phyloP scores from a whole-genome alignment of 768 basidiomycete species.

The Boletus sp. region DNA sequence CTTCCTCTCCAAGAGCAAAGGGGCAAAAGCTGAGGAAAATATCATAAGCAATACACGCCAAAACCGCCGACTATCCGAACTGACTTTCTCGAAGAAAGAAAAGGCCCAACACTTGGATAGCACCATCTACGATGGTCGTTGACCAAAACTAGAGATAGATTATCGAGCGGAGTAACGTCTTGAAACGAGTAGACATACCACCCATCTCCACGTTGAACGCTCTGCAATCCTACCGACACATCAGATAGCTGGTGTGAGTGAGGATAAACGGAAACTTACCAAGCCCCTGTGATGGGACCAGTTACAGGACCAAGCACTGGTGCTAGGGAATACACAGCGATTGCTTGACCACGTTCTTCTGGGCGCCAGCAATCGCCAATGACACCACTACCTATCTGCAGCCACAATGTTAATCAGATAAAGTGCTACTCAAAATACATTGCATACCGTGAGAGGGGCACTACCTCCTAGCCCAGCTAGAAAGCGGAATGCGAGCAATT shows the following conservation, averaged over 20 bases:
- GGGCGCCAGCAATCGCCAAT: slow-evolving; percentile 60
- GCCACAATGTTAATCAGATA: neutral
- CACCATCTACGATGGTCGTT: slow-evolving; percentile 54
- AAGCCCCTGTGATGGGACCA: slow-evolving; percentile 62
- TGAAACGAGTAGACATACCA: slow-evolving; percentile 38
- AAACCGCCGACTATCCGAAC: slow-evolving; percentile 13
- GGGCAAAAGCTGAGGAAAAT: slow-evolving; percentile 24
- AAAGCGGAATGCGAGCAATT: slow-evolving; percentile 68
- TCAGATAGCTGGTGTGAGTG: neutral
- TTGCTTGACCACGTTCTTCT: slow-evolving; percentile 63
- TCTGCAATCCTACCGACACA: slow-evolving; percentile 47
- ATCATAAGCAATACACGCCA: slow-evolving; percentile 14
- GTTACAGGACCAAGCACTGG: slow-evolving; percentile 65
- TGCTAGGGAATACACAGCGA: slow-evolving; percentile 63
- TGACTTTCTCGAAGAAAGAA: slow-evolving; percentile 63
- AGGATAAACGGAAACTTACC: slow-evolving; percentile 31
- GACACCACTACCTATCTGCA: slow-evolving; percentile 63
- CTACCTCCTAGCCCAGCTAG: slow-evolving; percentile 71
- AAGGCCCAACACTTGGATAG: slow-evolving; percentile 54
- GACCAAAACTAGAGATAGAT: slow-evolving; percentile 55
- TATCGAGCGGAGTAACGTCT: neutral
- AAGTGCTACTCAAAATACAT: too few species aligned
- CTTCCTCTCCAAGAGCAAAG: slow-evolving; percentile 46
- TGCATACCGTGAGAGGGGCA: slow-evolving; percentile 53
- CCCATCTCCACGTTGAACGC: slow-evolving; percentile 69